A percentile compares a stretch with the other conserved stretches of the same genome.
These are phyloP conservation scores for Thermochaetoides dissita DNA, from an alignment of 2,329 filamentous ascomycete species.

Conservation along the genomic window DNA sequence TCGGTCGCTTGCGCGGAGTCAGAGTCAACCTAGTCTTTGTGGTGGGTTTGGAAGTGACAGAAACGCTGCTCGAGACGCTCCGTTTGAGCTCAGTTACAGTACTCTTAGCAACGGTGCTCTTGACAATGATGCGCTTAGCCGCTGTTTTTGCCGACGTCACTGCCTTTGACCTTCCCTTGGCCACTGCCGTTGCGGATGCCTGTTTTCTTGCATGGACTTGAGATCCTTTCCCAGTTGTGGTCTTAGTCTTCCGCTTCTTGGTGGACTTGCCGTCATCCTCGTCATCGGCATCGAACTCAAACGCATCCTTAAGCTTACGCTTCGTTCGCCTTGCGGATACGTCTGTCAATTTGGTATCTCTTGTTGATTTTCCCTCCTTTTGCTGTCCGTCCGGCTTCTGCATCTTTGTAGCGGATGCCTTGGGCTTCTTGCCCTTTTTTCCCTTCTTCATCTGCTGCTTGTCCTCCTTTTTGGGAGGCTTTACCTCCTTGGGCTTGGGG, in stretches of 20 bases:
- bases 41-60: too few species aligned
- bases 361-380: background rate
- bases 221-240: constrained; percentile 20
- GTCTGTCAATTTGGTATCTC: too few species aligned
- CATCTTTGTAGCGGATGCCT: background rate
- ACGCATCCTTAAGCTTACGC: constrained; percentile 41
- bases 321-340: constrained; percentile 20
- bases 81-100: too few species aligned
- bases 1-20: too few species aligned
- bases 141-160: background rate
- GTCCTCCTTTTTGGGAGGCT: constrained; percentile 31
- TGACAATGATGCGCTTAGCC: background rate
- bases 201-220: constrained; percentile 8
- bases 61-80: too few species aligned
- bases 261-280: constrained; percentile 15
- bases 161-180: constrained; percentile 16
- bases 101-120: background rate
- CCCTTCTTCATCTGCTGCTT: constrained; percentile 18
- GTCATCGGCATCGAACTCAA: constrained; percentile 28
- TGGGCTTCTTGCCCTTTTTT: background rate
- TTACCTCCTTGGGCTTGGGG: constrained; percentile 44
- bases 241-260: constrained; percentile 36
- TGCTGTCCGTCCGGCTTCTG: background rate
- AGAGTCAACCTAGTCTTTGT: too few species aligned
- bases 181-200: constrained; percentile 22